Conservation (phyloP, 2,329 filamentous ascomycete genomes). For the Corynespora cassiicola region DNA sequence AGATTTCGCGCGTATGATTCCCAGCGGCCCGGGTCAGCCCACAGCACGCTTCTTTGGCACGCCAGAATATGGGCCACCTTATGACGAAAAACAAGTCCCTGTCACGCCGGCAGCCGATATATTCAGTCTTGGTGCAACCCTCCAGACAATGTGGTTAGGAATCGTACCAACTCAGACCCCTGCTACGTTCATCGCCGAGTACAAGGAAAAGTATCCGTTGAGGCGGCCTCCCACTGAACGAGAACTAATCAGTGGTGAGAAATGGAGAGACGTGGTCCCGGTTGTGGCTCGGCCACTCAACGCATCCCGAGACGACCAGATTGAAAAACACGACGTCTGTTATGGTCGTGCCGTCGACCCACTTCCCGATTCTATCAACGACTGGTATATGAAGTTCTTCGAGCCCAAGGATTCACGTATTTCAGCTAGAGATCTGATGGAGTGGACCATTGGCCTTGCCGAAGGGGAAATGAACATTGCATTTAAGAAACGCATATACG, state of each 20-base stretch:
- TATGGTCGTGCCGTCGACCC: too few relatives aligned
- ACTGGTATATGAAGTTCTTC: constrained; percentile 2
- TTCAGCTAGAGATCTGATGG: not conserved
- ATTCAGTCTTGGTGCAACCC: constrained; percentile 26
- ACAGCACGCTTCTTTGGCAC: constrained; percentile 17
- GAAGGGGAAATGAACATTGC: too few relatives aligned
- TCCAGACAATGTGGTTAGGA: constrained; percentile 25
- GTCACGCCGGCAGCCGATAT: constrained; percentile 25
- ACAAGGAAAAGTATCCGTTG: not conserved
- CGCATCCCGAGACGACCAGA: constrained; percentile 8
- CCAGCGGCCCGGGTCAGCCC: constrained; percentile 2
- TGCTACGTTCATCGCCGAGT: constrained; percentile 9
- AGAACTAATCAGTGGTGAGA: not conserved
- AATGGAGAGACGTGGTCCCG: constrained; percentile 10
- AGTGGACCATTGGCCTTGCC: constrained; percentile 2
- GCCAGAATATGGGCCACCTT: constrained; percentile 24
- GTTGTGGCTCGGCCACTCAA: constrained; percentile 16
- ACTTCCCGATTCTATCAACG: too few relatives aligned
- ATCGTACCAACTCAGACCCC: constrained; percentile 13
- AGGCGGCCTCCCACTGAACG: constrained; percentile 2
- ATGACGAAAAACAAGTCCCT: not conserved
- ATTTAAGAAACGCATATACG: too few relatives aligned
- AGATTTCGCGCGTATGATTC: constrained; percentile 23
- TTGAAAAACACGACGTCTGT: too few relatives aligned
- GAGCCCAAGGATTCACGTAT: not conserved